Base-by-base conservation (phyloP, 495 filamentous ascomycete species). In the Penicillium maclennaniae region DNA sequence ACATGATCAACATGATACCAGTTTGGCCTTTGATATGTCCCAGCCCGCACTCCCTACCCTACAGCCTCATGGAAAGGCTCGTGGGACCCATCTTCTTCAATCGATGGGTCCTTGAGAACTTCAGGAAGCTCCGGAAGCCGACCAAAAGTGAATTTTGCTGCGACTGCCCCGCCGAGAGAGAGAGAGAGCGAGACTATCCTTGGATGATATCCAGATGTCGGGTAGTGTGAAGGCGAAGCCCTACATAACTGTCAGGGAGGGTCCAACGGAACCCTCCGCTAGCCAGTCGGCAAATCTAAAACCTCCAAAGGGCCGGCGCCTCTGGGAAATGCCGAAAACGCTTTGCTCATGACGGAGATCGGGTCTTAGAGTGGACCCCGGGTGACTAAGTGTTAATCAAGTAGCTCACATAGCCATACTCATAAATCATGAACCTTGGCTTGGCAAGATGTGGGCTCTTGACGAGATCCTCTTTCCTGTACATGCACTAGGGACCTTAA, bases 271-370 rank as follows among this genome's bases (percentile, higher is more conserved):
- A 9, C 16, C 7, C 38, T 19, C n/a, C 38, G 38, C 16, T 36
- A 27, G 26, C 21, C 47, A 46, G 19, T 55, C 58, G 61, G 58
- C 58, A 59, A 56, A 51, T 56, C 50, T 56, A 52, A 59, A 58
- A 58, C 58, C 37, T 60, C 31, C 17, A 26, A 45, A 44, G 41
- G 43, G 40, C 46, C 45, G 44, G 21, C 10, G 45, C 26, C 47
- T 46, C 43, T 23, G 21, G 28, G 53, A 48, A 52, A 54, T 62
- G 59, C 62, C 62, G 62, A 57, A 62, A 62, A 57, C 53, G 53
- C 53, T 59, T 44, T 47, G 51, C 45, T 55, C 45, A 25, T 54
- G 59, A 57, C 34, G 49, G 54, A 52, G 61, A 63, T 60, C 59
- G 41, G 60, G 53, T 43, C 39, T 43, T 23, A 27, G 39, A 37